Evolutionary conservation across 768 basidiomycete species (phyloP), one percentile per base, ranked within the genome.

Genomic region (Atractiella rhizophila): DNA sequence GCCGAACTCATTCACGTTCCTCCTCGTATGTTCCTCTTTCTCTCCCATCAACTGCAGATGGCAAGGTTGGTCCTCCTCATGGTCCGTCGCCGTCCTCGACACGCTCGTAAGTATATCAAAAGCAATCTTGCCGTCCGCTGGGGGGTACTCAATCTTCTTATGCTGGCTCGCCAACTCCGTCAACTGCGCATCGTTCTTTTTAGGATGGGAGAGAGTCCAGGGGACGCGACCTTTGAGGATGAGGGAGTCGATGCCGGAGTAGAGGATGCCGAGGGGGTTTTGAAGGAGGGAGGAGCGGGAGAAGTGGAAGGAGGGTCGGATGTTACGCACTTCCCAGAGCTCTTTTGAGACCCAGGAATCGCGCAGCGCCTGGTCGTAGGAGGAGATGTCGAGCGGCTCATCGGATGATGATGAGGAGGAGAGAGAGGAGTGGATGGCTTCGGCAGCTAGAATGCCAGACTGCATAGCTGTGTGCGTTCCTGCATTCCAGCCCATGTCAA

Each of bases 401-500:
- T 45, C 46, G 20, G 51, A 37, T 10, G 42, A 33, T 10, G 35
- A 36, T 30, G 46, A 20, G 30, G 37, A 35, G 4, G 50, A 42
- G 7, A 23, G 10, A n/a, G 29, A 30, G 16, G 29, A 19, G 49
- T 66, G 83, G 0, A 80, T 80, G 0, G 78, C 67, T 57, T 98
- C 86, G 1, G 82, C 88, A 23, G 85, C 88, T 16, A 96, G 65
- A 76, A 94, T 94, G 23, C 91, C 91, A 28, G 76, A 81, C 66
- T 96, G 86, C 91, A 98, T 96, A 3, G 88, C 85, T 45, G 86
- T 96, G 57, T 96, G 91, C 0, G 86, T 88, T 21, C 49, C 48
- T 49, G 29, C 19, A 15, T 0, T 18, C 26, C 11, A 11, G 16
- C 11, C 11, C 29, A 30, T 11, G 29, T 30, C 29, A 30, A 16